These are phyloP conservation scores for Epichloe gansuensis DNA, from an alignment of 2,329 filamentous ascomycete genomes.

Conservation along the genomic window DNA sequence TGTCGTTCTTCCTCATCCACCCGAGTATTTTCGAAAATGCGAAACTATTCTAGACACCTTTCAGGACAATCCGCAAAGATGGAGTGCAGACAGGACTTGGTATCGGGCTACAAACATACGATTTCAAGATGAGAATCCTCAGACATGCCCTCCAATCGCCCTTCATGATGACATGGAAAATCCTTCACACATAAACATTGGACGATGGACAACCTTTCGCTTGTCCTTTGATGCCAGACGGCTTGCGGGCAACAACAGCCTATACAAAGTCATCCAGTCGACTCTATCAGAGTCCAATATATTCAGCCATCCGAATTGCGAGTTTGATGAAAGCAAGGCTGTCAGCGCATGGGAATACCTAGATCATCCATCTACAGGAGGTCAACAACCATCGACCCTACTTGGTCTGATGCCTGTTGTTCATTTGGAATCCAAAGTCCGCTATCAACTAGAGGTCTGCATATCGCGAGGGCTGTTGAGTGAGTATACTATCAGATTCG, in stretches of 20 bases:
- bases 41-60: constrained; percentile 21
- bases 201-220: constrained; percentile 43
- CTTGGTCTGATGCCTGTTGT: constrained; percentile 12
- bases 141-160: constrained; percentile 23
- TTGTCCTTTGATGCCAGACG: constrained; percentile 19
- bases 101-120: constrained; percentile 33
- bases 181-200: constrained; percentile 33
- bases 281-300: constrained; percentile 66
- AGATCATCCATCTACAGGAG: constrained; percentile 12
- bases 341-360: constrained; percentile 20
- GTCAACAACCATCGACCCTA: constrained; percentile 17
- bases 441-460: constrained; percentile 89
- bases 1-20: constrained; percentile 36
- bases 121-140: constrained; percentile 18
- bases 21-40: constrained; percentile 31
- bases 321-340: constrained; percentile 26
- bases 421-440: constrained; percentile 53
- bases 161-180: constrained; percentile 24
- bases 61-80: constrained; percentile 18
- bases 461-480: constrained; percentile 67
- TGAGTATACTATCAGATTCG: constrained; percentile 56
- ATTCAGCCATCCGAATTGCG: constrained; percentile 25
- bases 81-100: constrained; percentile 34
- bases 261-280: constrained; percentile 25
- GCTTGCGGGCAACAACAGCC: neutral